A percentile compares a stretch with the other conserved stretches of the same genome.
These are phyloP conservation scores for Phoma herbarum DNA, from an alignment of 2,329 filamentous ascomycete species.

Conservation along the genomic window DNA sequence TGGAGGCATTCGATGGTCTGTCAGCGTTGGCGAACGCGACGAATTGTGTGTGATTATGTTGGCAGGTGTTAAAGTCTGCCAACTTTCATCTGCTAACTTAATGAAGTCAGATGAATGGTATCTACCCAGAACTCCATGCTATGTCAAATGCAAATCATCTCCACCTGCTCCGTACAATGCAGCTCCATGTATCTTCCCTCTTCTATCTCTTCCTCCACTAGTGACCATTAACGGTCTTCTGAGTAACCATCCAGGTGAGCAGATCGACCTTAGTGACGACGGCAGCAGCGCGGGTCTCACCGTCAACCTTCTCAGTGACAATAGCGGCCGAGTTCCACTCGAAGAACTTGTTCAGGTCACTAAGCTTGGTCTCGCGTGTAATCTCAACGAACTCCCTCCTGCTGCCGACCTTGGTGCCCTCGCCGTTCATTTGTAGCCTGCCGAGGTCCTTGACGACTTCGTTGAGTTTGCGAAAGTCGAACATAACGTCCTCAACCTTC, in stretches of 20 bases:
- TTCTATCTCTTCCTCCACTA: slow-evolving; percentile 2
- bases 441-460: slow-evolving; percentile 84
- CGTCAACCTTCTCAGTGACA: slow-evolving; percentile 77
- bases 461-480: slow-evolving; percentile 86
- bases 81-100: slow-evolving; percentile 25
- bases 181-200: not conserved
- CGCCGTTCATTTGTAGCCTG: slow-evolving; percentile 48
- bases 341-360: slow-evolving; percentile 87
- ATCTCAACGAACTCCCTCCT: slow-evolving; percentile 87
- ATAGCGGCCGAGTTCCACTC: slow-evolving; percentile 98
- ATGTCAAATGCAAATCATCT: slow-evolving; percentile 11
- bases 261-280: slow-evolving; percentile 97
- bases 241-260: slow-evolving; percentile 83
- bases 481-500: slow-evolving; percentile 90
- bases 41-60: slow-evolving; percentile 4
- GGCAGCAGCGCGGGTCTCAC: slow-evolving; percentile 78
- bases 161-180: not conserved
- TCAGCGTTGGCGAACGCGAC: not conserved
- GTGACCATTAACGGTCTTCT: slow-evolving; percentile 23
- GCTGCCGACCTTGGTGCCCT: slow-evolving; percentile 46
- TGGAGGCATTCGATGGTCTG: not conserved
- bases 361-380: slow-evolving; percentile 85
- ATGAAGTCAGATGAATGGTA: slow-evolving; percentile 27
- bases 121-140: slow-evolving; percentile 22
- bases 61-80: slow-evolving; percentile 24